Evolutionary conservation across 164 flowering plant species (phyloP).

Genomic region (Magnolia officinalis): DNA sequence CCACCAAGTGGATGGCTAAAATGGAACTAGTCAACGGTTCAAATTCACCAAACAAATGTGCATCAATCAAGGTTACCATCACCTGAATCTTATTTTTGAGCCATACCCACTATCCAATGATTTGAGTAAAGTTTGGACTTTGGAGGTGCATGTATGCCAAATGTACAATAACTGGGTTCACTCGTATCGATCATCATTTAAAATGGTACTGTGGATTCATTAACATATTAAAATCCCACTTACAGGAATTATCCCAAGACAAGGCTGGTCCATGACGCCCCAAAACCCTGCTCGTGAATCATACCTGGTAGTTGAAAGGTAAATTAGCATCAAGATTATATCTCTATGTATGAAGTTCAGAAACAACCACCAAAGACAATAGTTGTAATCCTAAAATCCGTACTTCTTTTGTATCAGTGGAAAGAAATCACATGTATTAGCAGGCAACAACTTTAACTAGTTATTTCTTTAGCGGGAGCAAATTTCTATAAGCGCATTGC

Average conservation of each 20-base stretch:
- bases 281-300: conserved; percentile 80
- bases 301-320: conserved; percentile 47
- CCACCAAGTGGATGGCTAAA: too few species aligned
- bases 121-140: too few species aligned
- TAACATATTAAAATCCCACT: conserved; percentile 16
- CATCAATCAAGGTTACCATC: too few species aligned
- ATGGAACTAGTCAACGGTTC: too few species aligned
- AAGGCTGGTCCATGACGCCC: conserved; percentile 76
- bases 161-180: too few species aligned
- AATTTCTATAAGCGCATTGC: not conserved
- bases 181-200: not conserved
- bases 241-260: conserved; percentile 83
- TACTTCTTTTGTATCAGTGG: not conserved
- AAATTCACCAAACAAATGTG: too few species aligned
- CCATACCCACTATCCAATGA: too few species aligned
- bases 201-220: not conserved
- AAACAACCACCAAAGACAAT: not conserved
- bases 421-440: conserved; percentile 1
- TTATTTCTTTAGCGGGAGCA: not conserved
- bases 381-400: not conserved
- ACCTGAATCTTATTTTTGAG: too few species aligned
- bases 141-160: too few species aligned
- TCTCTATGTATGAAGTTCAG: not conserved
- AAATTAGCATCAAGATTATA: not conserved
- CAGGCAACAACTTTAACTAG: not conserved